Evolutionary conservation across 441 rosid genomes (phyloP).

Genomic region (Erodium chrysanthum): DNA sequence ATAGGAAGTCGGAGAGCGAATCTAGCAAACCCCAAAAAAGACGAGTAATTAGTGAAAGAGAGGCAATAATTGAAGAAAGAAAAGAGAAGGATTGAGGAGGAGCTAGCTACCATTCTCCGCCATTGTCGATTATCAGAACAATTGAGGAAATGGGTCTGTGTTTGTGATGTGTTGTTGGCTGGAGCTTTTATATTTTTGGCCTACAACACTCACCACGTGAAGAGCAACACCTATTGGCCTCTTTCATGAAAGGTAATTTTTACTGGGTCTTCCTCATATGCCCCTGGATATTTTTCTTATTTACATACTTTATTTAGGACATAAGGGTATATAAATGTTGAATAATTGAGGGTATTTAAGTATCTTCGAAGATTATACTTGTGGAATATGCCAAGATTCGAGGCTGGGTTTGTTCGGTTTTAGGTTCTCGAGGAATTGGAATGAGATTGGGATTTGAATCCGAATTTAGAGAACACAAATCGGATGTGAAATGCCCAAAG

Average conservation of each 20-base stretch:
- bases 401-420: no score
- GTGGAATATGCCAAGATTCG: no score
- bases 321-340: no score
- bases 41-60: not conserved
- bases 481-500: no score
- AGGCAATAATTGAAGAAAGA: not conserved
- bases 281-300: not conserved
- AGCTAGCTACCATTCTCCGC: conserved; percentile 40
- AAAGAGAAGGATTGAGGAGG: conserved; percentile 3
- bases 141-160: not conserved
- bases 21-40: conserved; percentile 24
- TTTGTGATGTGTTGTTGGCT: no score
- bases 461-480: no score
- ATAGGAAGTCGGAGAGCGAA: conserved; percentile 44
- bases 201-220: not conserved
- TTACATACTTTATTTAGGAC: not conserved
- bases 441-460: no score
- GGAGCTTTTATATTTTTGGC: not conserved
- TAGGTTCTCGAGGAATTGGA: no score
- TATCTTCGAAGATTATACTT: no score
- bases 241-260: not conserved
- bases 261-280: not conserved
- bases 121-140: conserved; percentile 23
- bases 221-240: not conserved
- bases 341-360: no score